A percentile compares a stretch with the other conserved stretches of the same genome.
Conservation (phyloP, 805 yeast genomes). For the Debaryomyces castellii region DNA sequence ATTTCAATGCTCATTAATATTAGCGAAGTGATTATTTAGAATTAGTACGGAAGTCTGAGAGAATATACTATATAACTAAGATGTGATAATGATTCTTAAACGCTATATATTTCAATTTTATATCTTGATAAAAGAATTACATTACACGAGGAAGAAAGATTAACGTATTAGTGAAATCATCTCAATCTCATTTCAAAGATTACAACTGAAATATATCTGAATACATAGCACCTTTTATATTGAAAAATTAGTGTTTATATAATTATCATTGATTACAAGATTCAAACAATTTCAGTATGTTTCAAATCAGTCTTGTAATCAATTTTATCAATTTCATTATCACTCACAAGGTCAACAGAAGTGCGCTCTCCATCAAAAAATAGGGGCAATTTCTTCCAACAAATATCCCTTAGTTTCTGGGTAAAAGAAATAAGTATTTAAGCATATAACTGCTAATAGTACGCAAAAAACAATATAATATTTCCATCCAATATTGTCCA, state of each 20-base stretch:
- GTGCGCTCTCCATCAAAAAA: constrained; percentile 39
- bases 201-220: background rate
- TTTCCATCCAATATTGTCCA: constrained; percentile 43
- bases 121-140: no score
- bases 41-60: no score
- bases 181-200: no score
- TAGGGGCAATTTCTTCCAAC: constrained; percentile 64
- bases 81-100: no score
- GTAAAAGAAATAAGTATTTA: constrained; percentile 49
- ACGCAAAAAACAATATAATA: constrained; percentile 43
- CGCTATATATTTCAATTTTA: no score
- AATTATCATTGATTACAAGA: no score
- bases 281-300: constrained; percentile 8
- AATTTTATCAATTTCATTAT: background rate
- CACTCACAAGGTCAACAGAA: background rate
- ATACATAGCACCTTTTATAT: no score
- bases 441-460: constrained; percentile 26
- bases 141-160: no score
- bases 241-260: no score
- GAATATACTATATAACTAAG: no score
- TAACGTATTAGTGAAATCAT: no score
- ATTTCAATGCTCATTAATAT: background rate
- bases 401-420: constrained; percentile 79
- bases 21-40: background rate
- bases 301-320: background rate